Conservation (phyloP, 345 rosid species). For the Alliaria petiolata region DNA sequence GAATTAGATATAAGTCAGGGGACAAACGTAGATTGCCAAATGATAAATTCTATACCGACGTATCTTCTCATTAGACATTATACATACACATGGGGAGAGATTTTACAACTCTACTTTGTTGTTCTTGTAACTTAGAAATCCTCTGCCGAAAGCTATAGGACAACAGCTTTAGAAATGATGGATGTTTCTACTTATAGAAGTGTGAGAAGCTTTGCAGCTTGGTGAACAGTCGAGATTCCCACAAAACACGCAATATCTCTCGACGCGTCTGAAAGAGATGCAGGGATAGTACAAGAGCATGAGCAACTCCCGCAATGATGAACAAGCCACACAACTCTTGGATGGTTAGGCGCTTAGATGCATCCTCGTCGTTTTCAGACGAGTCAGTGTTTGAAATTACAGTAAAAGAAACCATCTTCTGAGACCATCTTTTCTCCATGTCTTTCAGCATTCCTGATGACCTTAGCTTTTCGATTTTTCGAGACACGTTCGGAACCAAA, state of each 20-base stretch:
- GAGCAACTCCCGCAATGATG: constrained; percentile 24
- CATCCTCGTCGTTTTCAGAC: background rate
- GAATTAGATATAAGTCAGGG: no score
- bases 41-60: no score
- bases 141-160: no score
- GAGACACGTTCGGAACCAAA: no score
- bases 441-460: constrained; percentile 10
- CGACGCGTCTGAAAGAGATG: constrained; percentile 8
- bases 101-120: no score
- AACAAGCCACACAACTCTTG: constrained; percentile 22
- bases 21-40: no score
- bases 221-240: background rate
- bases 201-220: background rate
- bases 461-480: constrained; percentile 15
- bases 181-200: no score
- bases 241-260: constrained; percentile 1
- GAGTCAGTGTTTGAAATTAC: background rate
- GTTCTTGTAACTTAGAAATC: no score
- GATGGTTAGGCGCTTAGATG: background rate
- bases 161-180: no score
- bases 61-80: no score
- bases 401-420: background rate
- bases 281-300: constrained; percentile 7
- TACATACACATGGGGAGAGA: no score
- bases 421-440: constrained; percentile 27